These are phyloP conservation scores for Cyberlindnera galapagoensis DNA, from an alignment of 805 yeast genomes.

Conservation along the genomic window DNA sequence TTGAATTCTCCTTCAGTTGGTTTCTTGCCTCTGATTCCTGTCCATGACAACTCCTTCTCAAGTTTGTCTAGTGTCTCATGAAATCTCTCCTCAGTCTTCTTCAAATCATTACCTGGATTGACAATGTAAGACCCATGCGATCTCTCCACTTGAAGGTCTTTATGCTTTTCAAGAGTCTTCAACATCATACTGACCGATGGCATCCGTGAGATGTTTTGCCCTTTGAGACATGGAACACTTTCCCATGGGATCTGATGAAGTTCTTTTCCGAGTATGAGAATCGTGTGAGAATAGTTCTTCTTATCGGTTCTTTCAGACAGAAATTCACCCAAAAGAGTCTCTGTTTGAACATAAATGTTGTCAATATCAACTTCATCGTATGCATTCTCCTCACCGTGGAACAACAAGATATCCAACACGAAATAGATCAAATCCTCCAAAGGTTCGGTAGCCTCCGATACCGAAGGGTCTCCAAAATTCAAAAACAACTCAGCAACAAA, in stretches of 20 bases:
- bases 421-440: conserved; percentile 61
- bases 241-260: conserved; percentile 91
- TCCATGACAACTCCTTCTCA: conserved; percentile 34
- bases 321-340: conserved; percentile 36
- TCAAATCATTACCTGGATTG: conserved; percentile 79
- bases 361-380: conserved; percentile 62
- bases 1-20: conserved; percentile 55
- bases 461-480: conserved; percentile 35
- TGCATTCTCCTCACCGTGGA: conserved; percentile 58
- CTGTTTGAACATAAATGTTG: conserved; percentile 45
- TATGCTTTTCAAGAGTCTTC: conserved; percentile 26
- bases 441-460: conserved; percentile 28
- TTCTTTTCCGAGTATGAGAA: conserved; percentile 60
- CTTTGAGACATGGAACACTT: conserved; percentile 50
- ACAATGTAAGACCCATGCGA: conserved; percentile 53
- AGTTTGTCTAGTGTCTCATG: conserved; percentile 33
- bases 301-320: conserved; percentile 13
- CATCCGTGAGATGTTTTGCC: conserved; percentile 60
- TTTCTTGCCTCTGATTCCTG: conserved; percentile 43
- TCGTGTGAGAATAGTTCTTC: conserved; percentile 41
- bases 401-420: conserved; percentile 51
- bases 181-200: conserved; percentile 53
- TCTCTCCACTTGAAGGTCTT: conserved; percentile 17
- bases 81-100: conserved; percentile 56
- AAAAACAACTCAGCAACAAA: conserved; percentile 45